Conservation (phyloP, 148 eudicot species). For the Amaranthus cruentus region DNA sequence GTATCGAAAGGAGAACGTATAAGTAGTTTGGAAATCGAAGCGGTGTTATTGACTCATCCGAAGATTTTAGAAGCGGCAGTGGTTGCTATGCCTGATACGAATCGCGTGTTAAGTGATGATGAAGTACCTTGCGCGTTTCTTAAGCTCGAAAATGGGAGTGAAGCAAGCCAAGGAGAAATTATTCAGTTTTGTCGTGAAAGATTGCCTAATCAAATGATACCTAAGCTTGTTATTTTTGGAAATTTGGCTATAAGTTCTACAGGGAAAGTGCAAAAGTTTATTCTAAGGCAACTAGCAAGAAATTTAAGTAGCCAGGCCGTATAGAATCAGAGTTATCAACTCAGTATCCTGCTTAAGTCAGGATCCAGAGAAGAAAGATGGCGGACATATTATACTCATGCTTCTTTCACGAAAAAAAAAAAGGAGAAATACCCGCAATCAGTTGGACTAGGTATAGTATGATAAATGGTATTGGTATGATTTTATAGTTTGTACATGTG, state of each 20-base stretch:
- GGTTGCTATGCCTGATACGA: constrained; percentile 14
- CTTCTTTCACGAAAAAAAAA: no score
- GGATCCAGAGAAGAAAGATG: no score
- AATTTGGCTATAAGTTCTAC: constrained; percentile 20
- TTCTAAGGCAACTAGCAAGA: constrained; percentile 19
- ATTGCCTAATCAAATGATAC: constrained; percentile 11
- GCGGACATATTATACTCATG: no score
- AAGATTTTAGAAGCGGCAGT: constrained; percentile 17
- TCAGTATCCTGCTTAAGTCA: no score
- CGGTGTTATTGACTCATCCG: constrained; percentile 16
- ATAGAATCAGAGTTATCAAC: no score
- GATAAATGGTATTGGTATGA: no score
- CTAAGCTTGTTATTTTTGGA: constrained; percentile 19
- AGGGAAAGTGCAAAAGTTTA: constrained; percentile 25
- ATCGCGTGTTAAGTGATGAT: background rate
- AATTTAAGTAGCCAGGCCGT: no score
- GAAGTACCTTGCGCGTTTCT: constrained; percentile 22
- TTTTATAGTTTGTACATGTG: no score
- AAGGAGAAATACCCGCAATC: no score
- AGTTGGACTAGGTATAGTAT: no score
- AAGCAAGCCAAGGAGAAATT: constrained; percentile 17
- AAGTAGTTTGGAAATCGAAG: constrained; percentile 24
- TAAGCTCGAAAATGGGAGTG: constrained; percentile 14
- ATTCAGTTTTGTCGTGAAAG: constrained; percentile 11
- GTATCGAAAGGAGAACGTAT: constrained; percentile 5